Base-by-base conservation (phyloP, 164 flowering plant species). In the Tinospora cordifolia region DNA sequence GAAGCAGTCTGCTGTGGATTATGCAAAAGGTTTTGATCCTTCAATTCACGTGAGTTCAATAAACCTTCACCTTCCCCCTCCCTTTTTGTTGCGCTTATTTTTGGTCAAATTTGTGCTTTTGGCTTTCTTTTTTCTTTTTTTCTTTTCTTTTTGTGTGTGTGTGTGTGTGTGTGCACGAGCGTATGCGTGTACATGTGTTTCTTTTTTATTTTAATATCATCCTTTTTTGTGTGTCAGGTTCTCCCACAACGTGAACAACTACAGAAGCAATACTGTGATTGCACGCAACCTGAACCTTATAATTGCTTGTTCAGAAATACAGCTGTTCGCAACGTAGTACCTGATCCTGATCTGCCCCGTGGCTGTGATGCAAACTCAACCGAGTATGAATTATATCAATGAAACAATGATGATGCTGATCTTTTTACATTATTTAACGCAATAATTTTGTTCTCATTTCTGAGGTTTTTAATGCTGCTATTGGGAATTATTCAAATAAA, bases 291-390 rank as follows among this genome's bases (percentile, higher is more conserved):
- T 3, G 89, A 86, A 78, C 81, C 83, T 10, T 83, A 72, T 81
- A 71, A 49, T 66, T 78, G 80, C 74, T 69, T 80, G 34, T 83
- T 87, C 66, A 86, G 72, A 80, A 76, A 77, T 79, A 76, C 75
- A 66, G 66, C 86, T 19, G 80, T 87, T 38, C 83, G 74, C 74
- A 92, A 87, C 84, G 83, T 82, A 34, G 71, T 95, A 62, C 81
- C 90, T 38, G 96, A 92, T 74, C 99, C 99, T 73, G 99, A 95
- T 76, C 78, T 92, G 3, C 94, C 96, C 3, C 74, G 47, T 63
- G 87, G 89, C 24, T 88, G 85, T 81, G 88, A 90, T 81, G 75
- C 80, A 62, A 81, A 85, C 78, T 89, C 93, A 64, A 71, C 84
- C 47, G 97, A 94, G 98, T 93, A 88, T 79, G 88, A 66, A 47